Evolutionary conservation across 129 eudicot species (phyloP).

Genomic region (Rutidosis leptorrhynchoides): DNA sequence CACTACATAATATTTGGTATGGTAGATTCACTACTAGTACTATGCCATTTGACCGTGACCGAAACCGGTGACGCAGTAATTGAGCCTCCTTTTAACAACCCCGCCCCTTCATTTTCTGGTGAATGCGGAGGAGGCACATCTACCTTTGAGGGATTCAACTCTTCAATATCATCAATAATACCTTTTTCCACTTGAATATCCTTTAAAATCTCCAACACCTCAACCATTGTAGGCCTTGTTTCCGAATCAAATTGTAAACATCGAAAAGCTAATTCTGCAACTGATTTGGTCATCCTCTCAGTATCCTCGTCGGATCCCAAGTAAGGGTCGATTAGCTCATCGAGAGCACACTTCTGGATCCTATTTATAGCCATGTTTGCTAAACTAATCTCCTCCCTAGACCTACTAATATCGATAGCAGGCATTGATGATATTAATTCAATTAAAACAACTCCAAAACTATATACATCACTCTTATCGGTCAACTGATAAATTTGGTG

Average conservation of each 20-base stretch:
- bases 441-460: slow-evolving; percentile 83
- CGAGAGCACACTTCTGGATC: slow-evolving; percentile 64
- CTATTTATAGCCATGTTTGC: slow-evolving; percentile 69
- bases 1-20: slow-evolving; percentile 44
- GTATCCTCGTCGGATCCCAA: slow-evolving; percentile 44
- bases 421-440: slow-evolving; percentile 89
- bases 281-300: slow-evolving; percentile 59
- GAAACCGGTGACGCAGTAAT: slow-evolving; percentile 46
- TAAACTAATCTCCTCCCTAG: slow-evolving; percentile 67
- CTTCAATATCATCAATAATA: slow-evolving; percentile 8
- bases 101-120: slow-evolving; percentile 50
- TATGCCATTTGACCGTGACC: slow-evolving; percentile 55
- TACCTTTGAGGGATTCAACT: not conserved
- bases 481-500: slow-evolving; percentile 75
- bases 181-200: slow-evolving; percentile 38
- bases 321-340: slow-evolving; percentile 59
- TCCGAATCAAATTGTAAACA: slow-evolving; percentile 82
- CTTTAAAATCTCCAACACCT: slow-evolving; percentile 51
- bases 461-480: slow-evolving; percentile 79
- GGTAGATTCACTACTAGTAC: slow-evolving; percentile 41
- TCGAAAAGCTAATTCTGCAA: slow-evolving; percentile 77
- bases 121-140: slow-evolving; percentile 42
- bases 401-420: slow-evolving; percentile 78
- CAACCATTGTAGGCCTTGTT: slow-evolving; percentile 82
- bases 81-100: slow-evolving; percentile 37